Evolutionary conservation across 2,329 filamentous ascomycete genomes (phyloP), one percentile per base, ranked within the genome.

Genomic region (Aspergillus japonicus): DNA sequence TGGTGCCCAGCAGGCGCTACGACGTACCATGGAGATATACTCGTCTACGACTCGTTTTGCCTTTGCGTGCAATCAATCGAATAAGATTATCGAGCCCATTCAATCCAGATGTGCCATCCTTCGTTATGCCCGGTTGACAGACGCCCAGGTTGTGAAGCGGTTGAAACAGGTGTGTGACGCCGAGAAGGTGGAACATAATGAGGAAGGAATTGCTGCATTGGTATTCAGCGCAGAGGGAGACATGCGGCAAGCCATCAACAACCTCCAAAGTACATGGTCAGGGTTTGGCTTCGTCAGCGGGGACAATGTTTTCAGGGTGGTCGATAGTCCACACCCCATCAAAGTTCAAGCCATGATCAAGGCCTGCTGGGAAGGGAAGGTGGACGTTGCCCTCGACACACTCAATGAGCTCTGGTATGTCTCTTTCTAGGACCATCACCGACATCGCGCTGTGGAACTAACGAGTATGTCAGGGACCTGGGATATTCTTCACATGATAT

Each of bases 401-500:
- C 79, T 99, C 65, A 90, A 92, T 67, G 95, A 98, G 79, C 82
- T 99, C 47, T 99, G 95, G 94, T 85, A 75, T 65, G 78, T 70
- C 10, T 48, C 44, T 42, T 7, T 21, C n/a, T 47, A 12, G 21
- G 21, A 52, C 19, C 19, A 19, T 26, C 39, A 8, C n/a, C 47
- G 11, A 23, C 52, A 44, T 56, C 26, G 4, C 19, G 8, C 19
- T 23, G 4, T 48, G 14, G 26, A 19, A 1, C 10, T 11, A 16
- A n/a, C 57, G 57, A 50, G 24, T 50, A 54, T 56, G 50, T 23
- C 58, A 84, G 82, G 84, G 87, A 89, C 62, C 80, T 98, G 61
- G 95, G 95, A 14, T 99, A 99, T 79, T 96, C 92, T n/a, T 96
- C 92, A 68, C 94, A 99, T 79, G 95, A 99, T 76, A 96, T 99